phyloP scores from a whole-genome alignment of 1,284 basidiomycete species.

The Fomitopsis schrenkii region DNA sequence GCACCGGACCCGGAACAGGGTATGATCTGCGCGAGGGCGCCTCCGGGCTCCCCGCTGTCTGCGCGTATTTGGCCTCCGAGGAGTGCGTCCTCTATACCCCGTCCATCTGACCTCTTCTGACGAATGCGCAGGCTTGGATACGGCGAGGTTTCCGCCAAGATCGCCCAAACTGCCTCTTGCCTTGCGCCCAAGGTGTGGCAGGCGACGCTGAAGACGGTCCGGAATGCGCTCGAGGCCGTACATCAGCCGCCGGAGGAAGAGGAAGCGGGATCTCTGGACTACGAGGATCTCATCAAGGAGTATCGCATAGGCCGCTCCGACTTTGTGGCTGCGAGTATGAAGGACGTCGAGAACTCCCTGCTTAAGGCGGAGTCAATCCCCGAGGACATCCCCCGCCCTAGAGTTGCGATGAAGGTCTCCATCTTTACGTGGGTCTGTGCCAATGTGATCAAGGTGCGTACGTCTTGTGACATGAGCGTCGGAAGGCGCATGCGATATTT shows the following conservation, averaged over 20 bases:
- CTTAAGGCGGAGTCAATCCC: slow-evolving; percentile 16
- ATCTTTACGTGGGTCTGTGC: slow-evolving; percentile 22
- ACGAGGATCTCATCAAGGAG: slow-evolving; percentile 13
- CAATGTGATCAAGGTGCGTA: slow-evolving; percentile 14
- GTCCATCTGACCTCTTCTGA: neutral
- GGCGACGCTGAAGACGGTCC: slow-evolving; percentile 23
- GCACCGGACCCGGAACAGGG: slow-evolving; percentile 32
- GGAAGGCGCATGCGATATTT: too few species aligned
- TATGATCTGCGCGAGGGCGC: slow-evolving; percentile 27
- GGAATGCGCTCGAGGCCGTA: slow-evolving; percentile 18
- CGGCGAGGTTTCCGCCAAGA: slow-evolving; percentile 27
- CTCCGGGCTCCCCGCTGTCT: slow-evolving; percentile 31
- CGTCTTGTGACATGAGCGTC: too few species aligned
- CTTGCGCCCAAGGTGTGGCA: slow-evolving; percentile 28
- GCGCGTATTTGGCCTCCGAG: slow-evolving; percentile 33
- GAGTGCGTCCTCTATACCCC: slow-evolving; percentile 18
- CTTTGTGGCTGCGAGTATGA: slow-evolving; percentile 18
- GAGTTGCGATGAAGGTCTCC: slow-evolving; percentile 18
- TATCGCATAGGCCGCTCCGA: slow-evolving; percentile 12
- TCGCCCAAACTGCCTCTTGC: slow-evolving; percentile 32
- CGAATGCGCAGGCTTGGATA: slow-evolving; percentile 24
- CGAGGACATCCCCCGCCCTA: slow-evolving; percentile 11
- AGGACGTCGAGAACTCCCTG: slow-evolving; percentile 18
- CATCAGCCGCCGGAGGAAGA: neutral
- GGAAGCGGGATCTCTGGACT: slow-evolving; percentile 8